These are phyloP conservation scores for Trichomonas vaginalis DNA, from an alignment of 208 protist genomes.

Conservation along the genomic window DNA sequence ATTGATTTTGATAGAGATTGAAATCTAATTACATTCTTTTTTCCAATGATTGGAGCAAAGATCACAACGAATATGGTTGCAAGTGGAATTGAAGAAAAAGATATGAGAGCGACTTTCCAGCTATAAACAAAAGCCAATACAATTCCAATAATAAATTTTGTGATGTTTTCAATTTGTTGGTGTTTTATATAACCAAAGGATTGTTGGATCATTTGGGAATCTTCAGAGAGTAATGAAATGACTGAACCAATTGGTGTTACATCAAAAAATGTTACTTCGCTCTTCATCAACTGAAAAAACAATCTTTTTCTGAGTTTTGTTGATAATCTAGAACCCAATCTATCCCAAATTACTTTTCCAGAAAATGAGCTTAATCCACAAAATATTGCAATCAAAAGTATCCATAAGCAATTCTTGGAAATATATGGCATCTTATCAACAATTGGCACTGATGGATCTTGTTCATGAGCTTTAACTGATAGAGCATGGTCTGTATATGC, in stretches of 20 bases:
- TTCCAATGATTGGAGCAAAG: neutral
- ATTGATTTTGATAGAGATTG: neutral
- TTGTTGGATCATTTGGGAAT: neutral
- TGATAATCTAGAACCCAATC: neutral
- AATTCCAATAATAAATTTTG: neutral
- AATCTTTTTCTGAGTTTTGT: neutral
- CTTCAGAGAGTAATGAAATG: neutral
- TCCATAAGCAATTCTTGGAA: too few species aligned
- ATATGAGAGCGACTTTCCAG: neutral
- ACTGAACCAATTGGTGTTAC: neutral
- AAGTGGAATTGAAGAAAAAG: neutral
- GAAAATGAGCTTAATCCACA: neutral
- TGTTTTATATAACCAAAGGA: neutral
- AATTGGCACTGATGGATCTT: neutral
- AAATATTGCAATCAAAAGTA: neutral
- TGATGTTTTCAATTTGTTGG: neutral
- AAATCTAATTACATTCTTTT: neutral
- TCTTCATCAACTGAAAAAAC: neutral
- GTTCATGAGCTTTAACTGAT: too few species aligned
- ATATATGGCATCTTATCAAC: neutral
- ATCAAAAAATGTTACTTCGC: neutral
- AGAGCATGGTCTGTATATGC: too few species aligned
- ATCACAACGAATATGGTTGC: neutral
- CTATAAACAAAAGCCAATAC: neutral
- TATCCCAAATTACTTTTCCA: neutral